Conservation (phyloP, 2,329 filamentous ascomycete species). For the Colletotrichum camelliae region DNA sequence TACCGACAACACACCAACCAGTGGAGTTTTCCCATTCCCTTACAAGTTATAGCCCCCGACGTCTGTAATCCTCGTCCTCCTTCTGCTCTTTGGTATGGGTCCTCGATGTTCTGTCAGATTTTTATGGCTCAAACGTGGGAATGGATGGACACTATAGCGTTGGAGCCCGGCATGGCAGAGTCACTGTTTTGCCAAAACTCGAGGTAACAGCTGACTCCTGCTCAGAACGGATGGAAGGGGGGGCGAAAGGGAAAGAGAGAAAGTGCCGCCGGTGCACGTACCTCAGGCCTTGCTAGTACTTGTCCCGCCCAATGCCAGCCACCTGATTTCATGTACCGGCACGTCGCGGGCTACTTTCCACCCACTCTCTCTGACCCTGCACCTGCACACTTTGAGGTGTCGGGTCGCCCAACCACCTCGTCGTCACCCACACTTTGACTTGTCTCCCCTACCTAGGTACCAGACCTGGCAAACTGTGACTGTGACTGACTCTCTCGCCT, state of each 20-base stretch:
- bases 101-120: background rate
- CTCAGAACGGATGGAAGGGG: background rate
- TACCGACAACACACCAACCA: background rate
- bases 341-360: background rate
- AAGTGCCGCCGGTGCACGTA: background rate
- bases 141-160: background rate
- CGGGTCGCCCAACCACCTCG: slow-evolving; percentile 2
- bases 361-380: background rate
- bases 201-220: background rate
- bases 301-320: background rate
- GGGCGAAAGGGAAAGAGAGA: background rate
- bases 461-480: background rate
- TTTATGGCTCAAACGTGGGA: background rate
- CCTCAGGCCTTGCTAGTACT: background rate
- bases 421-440: background rate
- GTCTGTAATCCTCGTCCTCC: background rate
- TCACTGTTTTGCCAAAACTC: background rate
- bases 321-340: background rate
- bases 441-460: background rate
- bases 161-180: background rate
- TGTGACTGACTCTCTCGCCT: background rate
- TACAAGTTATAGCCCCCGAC: background rate
- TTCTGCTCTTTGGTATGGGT: background rate
- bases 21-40: background rate
- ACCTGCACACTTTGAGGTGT: background rate